Evolutionary conservation across 495 filamentous ascomycete species (phyloP).

Genomic region (Eremomyces bilateralis): DNA sequence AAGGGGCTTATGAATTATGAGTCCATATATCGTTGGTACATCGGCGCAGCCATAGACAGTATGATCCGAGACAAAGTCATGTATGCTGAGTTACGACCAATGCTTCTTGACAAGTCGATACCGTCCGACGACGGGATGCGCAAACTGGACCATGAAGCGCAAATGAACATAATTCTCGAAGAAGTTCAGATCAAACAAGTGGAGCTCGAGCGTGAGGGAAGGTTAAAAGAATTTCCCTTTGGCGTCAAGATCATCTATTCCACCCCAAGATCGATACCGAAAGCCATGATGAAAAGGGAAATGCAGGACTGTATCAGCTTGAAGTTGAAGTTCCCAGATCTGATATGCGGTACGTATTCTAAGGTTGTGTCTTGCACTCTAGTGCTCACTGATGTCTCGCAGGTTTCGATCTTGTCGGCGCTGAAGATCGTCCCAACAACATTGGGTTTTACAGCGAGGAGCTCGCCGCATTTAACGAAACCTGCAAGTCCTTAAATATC

Average conservation of each 20-base stretch:
- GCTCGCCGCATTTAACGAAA: slow-evolving; percentile 13
- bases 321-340: slow-evolving; percentile 23
- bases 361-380: not conserved
- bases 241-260: slow-evolving; percentile 22
- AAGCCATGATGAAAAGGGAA: slow-evolving; percentile 13
- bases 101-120: slow-evolving; percentile 20
- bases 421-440: slow-evolving; percentile 19
- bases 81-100: slow-evolving; percentile 21
- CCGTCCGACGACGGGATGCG: slow-evolving; percentile 14
- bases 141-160: slow-evolving; percentile 9
- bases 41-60: slow-evolving; percentile 17
- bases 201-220: slow-evolving; percentile 8
- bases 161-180: slow-evolving; percentile 18
- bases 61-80: slow-evolving; percentile 20
- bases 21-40: slow-evolving; percentile 18
- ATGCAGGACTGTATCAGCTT: slow-evolving; percentile 22
- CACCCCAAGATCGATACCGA: slow-evolving; percentile 18
- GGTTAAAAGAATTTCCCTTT: slow-evolving; percentile 17
- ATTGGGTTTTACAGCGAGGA: slow-evolving; percentile 18
- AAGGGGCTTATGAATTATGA: slow-evolving; percentile 21
- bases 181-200: slow-evolving; percentile 13
- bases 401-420: slow-evolving; percentile 23
- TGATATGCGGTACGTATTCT: slow-evolving; percentile 17
- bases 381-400: slow-evolving; percentile 1
- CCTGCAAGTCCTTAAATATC: slow-evolving; percentile 13